Conservation (phyloP, 306 rosid genomes). For the Sindora glabra region DNA sequence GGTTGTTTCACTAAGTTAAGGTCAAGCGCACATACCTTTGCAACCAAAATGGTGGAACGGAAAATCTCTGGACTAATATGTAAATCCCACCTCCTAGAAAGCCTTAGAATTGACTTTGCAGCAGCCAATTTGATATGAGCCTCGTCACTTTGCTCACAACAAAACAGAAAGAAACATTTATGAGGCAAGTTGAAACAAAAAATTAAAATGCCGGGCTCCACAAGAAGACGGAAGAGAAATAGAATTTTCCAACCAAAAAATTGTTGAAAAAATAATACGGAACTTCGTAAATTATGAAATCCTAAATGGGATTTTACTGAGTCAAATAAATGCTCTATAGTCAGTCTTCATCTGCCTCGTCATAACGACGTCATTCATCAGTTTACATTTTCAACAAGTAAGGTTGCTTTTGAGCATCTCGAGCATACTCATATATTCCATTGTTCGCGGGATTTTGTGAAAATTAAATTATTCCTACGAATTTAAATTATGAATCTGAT, state of each 20-base stretch:
- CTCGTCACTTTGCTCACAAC: conserved; percentile 34
- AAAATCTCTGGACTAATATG: conserved; percentile 68
- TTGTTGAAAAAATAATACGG: not conserved
- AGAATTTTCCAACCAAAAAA: too few relatives aligned
- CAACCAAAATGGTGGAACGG: conserved; percentile 40
- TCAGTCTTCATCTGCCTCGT: not conserved
- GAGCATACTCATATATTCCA: not conserved
- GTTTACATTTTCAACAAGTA: not conserved
- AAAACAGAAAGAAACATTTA: conserved; percentile 7
- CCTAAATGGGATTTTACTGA: not conserved
- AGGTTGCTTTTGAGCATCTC: not conserved
- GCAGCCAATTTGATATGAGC: conserved; percentile 67
- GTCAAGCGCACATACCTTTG: conserved; percentile 46
- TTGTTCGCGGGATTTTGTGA: not conserved
- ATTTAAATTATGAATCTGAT: not conserved
- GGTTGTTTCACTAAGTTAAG: conserved; percentile 6
- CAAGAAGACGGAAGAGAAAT: too few relatives aligned
- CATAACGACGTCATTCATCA: not conserved
- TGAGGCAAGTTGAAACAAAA: not conserved
- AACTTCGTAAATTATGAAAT: not conserved
- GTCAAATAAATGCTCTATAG: not conserved
- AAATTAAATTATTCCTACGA: not conserved
- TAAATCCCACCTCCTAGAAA: conserved; percentile 81
- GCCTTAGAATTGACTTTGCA: conserved; percentile 73
- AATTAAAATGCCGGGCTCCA: not conserved